Evolutionary conservation across 176 grass and related monocot species (phyloP).

Genomic region (Poa annua): DNA sequence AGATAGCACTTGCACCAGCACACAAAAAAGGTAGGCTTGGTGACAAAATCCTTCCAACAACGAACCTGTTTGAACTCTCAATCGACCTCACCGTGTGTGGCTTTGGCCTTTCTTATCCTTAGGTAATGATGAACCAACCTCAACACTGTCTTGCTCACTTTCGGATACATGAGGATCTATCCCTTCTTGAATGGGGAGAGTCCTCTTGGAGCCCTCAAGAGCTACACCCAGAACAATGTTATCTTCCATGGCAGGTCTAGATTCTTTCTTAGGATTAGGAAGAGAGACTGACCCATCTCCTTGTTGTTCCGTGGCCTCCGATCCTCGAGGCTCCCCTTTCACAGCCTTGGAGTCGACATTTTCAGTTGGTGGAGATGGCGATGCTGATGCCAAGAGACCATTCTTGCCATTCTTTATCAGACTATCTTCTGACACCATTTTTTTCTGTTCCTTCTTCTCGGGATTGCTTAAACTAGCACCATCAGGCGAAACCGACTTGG

Average conservation of each 20-base stretch:
- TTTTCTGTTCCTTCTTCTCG: constrained; percentile 74
- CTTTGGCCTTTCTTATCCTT: constrained; percentile 49
- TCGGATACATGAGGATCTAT: constrained; percentile 59
- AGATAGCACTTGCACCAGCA: constrained; percentile 51
- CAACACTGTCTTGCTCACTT: constrained; percentile 56
- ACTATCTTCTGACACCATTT: constrained; percentile 50
- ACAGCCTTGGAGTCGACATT: constrained; percentile 24
- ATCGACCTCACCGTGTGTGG: background rate
- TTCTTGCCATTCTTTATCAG: constrained; percentile 49
- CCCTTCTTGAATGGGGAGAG: constrained; percentile 84
- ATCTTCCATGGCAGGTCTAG: constrained; percentile 75
- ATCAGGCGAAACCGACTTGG: constrained; percentile 51
- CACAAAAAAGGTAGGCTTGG: constrained; percentile 61
- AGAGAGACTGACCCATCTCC: constrained; percentile 50
- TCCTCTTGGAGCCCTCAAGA: constrained; percentile 90
- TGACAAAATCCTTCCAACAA: constrained; percentile 45
- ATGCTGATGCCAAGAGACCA: constrained; percentile 18
- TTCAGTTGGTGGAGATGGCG: background rate
- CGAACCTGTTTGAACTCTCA: background rate
- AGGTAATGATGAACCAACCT: constrained; percentile 49
- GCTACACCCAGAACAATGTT: constrained; percentile 96
- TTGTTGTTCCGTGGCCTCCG: constrained; percentile 45
- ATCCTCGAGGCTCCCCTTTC: constrained; percentile 44
- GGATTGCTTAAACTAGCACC: constrained; percentile 45
- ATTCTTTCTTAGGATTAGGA: constrained; percentile 64